phyloP scores from a whole-genome alignment of 2,329 filamentous ascomycete species.

The Trichophyton verrucosum region DNA sequence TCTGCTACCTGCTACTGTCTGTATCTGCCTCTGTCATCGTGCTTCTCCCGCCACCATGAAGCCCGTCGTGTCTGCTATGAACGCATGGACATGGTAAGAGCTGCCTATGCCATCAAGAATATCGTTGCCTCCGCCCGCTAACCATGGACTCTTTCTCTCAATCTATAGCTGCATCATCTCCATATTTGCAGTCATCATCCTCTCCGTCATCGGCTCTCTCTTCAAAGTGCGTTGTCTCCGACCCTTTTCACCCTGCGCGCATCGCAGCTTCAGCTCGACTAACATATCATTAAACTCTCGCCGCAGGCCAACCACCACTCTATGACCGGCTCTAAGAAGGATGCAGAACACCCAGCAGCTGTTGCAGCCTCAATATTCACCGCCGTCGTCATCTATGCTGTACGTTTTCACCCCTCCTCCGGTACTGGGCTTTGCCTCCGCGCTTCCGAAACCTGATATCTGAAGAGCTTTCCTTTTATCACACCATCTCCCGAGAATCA shows the following conservation, averaged over 20 bases:
- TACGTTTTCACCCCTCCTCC: constrained; percentile 40
- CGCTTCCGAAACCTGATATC: background rate
- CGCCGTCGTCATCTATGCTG: constrained; percentile 76
- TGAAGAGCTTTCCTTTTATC: background rate
- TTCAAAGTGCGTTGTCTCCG: constrained; percentile 48
- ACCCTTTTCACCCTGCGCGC: background rate
- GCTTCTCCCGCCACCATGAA: constrained; percentile 56
- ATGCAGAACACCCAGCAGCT: constrained; percentile 58
- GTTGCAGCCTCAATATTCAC: constrained; percentile 78
- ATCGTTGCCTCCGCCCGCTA: constrained; percentile 8
- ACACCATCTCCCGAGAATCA: background rate
- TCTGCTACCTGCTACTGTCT: background rate
- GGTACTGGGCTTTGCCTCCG: background rate
- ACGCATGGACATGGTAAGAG: constrained; percentile 86
- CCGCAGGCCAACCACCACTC: constrained; percentile 58
- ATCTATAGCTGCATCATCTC: constrained; percentile 55
- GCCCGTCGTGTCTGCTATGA: constrained; percentile 79
- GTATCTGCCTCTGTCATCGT: background rate
- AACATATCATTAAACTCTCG: background rate
- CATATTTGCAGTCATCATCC: constrained; percentile 52
- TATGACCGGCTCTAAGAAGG: constrained; percentile 62
- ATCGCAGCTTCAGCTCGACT: background rate
- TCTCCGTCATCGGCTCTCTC: constrained; percentile 55
- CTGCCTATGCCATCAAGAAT: constrained; percentile 2
- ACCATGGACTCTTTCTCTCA: constrained; percentile 1